Base-by-base conservation (phyloP, 1,284 basidiomycete species). In the Entoloma clypeatum region DNA sequence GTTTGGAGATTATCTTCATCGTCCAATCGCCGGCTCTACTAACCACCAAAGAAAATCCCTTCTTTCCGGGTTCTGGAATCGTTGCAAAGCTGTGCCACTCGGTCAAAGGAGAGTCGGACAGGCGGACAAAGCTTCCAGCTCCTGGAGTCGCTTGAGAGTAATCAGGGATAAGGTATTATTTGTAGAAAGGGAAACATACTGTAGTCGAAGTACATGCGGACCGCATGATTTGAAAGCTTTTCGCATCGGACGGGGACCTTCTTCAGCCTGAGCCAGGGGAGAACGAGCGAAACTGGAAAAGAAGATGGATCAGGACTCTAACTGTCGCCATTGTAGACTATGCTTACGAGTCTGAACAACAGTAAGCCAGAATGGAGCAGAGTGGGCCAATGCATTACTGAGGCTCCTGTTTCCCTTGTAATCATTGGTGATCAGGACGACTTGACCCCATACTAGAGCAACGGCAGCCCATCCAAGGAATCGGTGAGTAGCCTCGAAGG, bases 51-150 rank as follows among this genome's bases (percentile, higher is more conserved):
- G 76, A 79, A 53, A 71, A 81, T 1, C 77, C 78, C 21, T 62
- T 64, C 55, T 70, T 66, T 22, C 71, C 70, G 7, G 74, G 74
- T 33, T 70, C 69, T 2, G 71, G 62, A 28, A 78, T 66, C 5
- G 74, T 77, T 2, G 77, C 77, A 53, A 80, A 81, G 6, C 74
- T 71, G 48, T 81, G 78, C 77, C 77, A 81, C 57, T 81, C 78
- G 28, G 70, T 58, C 34, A 79, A 63, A 17, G 78, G 78, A 45
- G 63, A 65, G 21, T 71, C 66, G 2, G 77, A 75, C 44, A 81
- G 62, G 39, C 77, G 71, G 16, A 70, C 71, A 57, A 77, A 78
- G 54, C 71, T 75, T 21, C 77, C 77, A 33, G 77, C 59, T 36
- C 67, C 67, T 8, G 77, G 73, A 0, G 72, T 75, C 10, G 57